Conservation (phyloP, 2,329 filamentous ascomycete species). For the Corynespora cassiicola region DNA sequence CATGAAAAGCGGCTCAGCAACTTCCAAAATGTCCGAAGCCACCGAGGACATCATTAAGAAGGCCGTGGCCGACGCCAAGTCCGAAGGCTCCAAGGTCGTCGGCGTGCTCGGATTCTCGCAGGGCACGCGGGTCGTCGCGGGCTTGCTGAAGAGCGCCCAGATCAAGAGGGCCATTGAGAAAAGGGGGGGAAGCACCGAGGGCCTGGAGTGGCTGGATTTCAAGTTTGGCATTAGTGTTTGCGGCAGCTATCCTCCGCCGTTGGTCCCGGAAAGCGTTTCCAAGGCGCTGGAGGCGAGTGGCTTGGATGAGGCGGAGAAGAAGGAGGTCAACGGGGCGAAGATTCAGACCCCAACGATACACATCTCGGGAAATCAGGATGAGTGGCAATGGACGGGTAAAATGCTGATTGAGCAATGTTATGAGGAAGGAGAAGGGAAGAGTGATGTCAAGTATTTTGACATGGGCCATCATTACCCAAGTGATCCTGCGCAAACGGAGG, state of each 20-base stretch:
- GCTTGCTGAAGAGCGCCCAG: constrained; percentile 32
- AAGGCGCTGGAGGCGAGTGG: constrained; percentile 7
- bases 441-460: constrained; percentile 29
- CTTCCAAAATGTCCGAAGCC: constrained; percentile 18
- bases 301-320: constrained; percentile 12
- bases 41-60: constrained; percentile 27
- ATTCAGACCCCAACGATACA: constrained; percentile 39
- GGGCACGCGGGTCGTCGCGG: constrained; percentile 41
- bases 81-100: constrained; percentile 29
- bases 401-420: constrained; percentile 35
- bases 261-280: constrained; percentile 23
- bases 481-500: constrained; percentile 35
- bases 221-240: constrained; percentile 31
- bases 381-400: constrained; percentile 41
- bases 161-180: constrained; percentile 18
- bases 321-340: constrained; percentile 17
- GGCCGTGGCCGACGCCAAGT: constrained; percentile 17
- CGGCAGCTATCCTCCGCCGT: constrained; percentile 34
- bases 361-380: constrained; percentile 39
- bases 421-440: constrained; percentile 29
- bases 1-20: constrained; percentile 22
- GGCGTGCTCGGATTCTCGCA: constrained; percentile 41
- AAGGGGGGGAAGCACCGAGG: constrained; percentile 15
- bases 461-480: constrained; percentile 47
- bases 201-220: constrained; percentile 26